Evolutionary conservation across 75 land plant species (phyloP).

Genomic region (Picea sitchensis): DNA sequence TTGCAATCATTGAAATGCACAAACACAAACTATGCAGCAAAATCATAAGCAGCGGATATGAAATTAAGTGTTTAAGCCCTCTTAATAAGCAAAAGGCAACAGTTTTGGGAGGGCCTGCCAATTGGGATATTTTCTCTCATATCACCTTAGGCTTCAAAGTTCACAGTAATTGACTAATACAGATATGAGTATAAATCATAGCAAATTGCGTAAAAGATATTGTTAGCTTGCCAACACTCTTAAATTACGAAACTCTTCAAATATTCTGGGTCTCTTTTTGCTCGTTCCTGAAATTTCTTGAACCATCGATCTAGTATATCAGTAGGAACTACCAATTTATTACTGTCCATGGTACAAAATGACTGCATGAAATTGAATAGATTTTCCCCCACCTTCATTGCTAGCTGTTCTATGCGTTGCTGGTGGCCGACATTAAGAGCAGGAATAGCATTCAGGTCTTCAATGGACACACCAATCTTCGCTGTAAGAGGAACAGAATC

Average conservation of each 20-base stretch:
- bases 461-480: slow-evolving; percentile 87
- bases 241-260: slow-evolving; percentile 45
- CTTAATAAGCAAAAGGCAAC: no score
- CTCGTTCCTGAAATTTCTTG: slow-evolving; percentile 92
- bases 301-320: slow-evolving; percentile 97
- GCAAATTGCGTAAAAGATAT: no score
- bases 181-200: no score
- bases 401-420: slow-evolving; percentile 70
- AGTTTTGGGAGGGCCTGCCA: no score
- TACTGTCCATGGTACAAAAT: slow-evolving; percentile 80
- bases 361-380: slow-evolving; percentile 99
- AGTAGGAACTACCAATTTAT: slow-evolving; percentile 78
- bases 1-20: no score
- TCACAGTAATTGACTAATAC: no score
- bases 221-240: no score
- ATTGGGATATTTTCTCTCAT: no score
- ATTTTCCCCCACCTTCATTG: slow-evolving; percentile 91
- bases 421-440: slow-evolving; percentile 64
- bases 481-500: slow-evolving; percentile 47
- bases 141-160: no score
- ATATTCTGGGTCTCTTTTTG: slow-evolving; percentile 86
- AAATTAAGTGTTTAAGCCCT: no score
- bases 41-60: no score
- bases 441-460: slow-evolving; percentile 69
- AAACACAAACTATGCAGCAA: no score